Evolutionary conservation across 2,329 filamentous ascomycete genomes (phyloP), one percentile per base, ranked within the genome.

Genomic region (Chaetomiaceae sp.): DNA sequence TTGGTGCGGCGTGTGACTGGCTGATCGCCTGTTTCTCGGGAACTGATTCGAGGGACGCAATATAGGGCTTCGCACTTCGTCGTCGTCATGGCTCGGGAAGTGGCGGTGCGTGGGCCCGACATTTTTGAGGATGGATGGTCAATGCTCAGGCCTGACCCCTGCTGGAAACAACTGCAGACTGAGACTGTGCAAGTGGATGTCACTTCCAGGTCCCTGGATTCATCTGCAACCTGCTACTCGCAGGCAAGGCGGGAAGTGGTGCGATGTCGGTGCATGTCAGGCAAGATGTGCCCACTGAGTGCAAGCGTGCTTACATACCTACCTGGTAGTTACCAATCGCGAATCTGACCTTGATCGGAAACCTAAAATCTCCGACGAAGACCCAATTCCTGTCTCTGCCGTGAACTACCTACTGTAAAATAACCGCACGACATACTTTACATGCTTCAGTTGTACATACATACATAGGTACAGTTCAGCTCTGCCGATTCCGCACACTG

Each of bases 261-360:
- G 51, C 51, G 44, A 53, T 53, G 44, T 48, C 44, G 51, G 51
- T 29, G 18, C n/a, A 18, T 6, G 25, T 11, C 10, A 8, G 29
- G 13, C 16, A 11, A 33, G 36, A 42, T 47, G 49, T 42, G 49
- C 43, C 42, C 42, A 47, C 49, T 34, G 30, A n/a, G 4, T 42
- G 25, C 38, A 29, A 42, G 20, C 42, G 29, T 47, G 42, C 36
- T 23, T 4, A 43, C 7, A 30, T 48, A 23, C 50, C 37, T n/a
- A n/a, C 30, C 27, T 41, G 40, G 38, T 20, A 46, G 42, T 21
- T 18, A 20, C 27, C 41, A 2, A 51, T 45, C 33, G 32, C 27
- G 23, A 25, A 10, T 18, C 25, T 23, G 33, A 27, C 30, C 13
- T 11, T n/a, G n/a, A n/a, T n/a, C n/a, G 16, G 14, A 18, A 38